Conservation (phyloP, 2,329 filamentous ascomycete genomes). For the Sclerotinia glacialis region DNA sequence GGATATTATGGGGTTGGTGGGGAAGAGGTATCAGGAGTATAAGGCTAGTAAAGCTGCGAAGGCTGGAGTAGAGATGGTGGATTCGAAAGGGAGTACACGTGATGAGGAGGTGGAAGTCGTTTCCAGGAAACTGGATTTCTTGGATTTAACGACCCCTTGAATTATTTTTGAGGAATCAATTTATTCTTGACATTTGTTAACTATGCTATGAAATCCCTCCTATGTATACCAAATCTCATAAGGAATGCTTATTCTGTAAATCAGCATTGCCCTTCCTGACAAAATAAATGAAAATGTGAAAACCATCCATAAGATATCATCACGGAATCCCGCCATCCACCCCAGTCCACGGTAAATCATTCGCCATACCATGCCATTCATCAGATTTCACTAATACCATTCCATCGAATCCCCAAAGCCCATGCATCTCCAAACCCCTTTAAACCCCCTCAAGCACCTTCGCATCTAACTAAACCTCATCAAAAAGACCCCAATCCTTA, state of each 20-base stretch:
- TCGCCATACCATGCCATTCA: background rate
- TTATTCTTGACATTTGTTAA: background rate
- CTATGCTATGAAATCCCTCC: background rate
- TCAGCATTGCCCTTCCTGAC: background rate
- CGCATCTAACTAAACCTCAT: conserved; percentile 37
- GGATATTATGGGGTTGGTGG: conserved; percentile 67
- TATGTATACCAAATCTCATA: background rate
- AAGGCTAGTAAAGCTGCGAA: conserved; percentile 40
- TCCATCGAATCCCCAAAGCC: background rate
- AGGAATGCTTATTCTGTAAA: background rate
- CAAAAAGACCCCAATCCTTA: conserved; percentile 72
- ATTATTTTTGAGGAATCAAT: background rate
- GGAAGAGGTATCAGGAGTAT: conserved; percentile 57
- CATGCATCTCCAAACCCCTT: background rate
- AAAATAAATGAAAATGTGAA: background rate
- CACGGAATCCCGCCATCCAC: background rate
- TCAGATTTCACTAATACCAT: background rate
- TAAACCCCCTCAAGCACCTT: background rate
- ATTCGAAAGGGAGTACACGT: conserved; percentile 23
- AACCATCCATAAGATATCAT: background rate
- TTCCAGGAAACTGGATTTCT: conserved; percentile 37
- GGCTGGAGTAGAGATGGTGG: background rate
- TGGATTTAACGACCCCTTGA: conserved; percentile 37
- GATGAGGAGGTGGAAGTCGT: conserved; percentile 30
- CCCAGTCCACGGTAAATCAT: background rate